Percentiles rank a stretch among this genome's conserved stretches.
Evolutionary conservation across 2,329 filamentous ascomycete genomes (phyloP).

Genomic region (Ophiostoma piceae): DNA sequence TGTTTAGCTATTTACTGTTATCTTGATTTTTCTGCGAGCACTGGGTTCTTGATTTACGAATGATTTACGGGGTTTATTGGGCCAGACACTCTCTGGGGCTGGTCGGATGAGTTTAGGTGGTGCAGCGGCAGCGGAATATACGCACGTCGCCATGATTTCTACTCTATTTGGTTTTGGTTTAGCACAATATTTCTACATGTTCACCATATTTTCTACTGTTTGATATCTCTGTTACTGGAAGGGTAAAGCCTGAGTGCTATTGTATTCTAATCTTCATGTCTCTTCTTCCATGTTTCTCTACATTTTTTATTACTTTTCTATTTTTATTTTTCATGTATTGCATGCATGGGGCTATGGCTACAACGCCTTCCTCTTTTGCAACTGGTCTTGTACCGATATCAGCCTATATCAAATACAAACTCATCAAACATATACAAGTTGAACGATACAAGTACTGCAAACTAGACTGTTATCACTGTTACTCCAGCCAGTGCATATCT

Average conservation of each 20-base stretch:
- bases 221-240: not conserved
- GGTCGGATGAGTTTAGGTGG: not conserved
- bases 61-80: conserved; percentile 11
- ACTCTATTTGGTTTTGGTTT: not conserved
- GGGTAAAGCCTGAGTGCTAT: not conserved
- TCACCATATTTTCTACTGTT: not conserved
- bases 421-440: not conserved
- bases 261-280: not conserved
- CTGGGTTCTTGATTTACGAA: conserved; percentile 16
- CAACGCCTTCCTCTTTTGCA: not conserved
- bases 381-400: not conserved
- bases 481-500: not conserved
- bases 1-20: not conserved
- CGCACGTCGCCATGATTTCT: conserved; percentile 11
- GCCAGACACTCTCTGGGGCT: not conserved
- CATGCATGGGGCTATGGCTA: not conserved
- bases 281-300: not conserved
- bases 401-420: not conserved
- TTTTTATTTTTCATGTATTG: not conserved
- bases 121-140: conserved; percentile 1
- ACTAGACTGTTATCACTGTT: too few relatives aligned
- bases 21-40: not conserved
- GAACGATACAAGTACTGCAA: too few relatives aligned
- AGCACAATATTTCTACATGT: not conserved
- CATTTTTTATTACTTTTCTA: not conserved